A percentile compares a stretch with the other conserved stretches of the same genome.
These are phyloP conservation scores for Solanum paucissectum DNA, from an alignment of 257 asterid genomes.

Conservation along the genomic window DNA sequence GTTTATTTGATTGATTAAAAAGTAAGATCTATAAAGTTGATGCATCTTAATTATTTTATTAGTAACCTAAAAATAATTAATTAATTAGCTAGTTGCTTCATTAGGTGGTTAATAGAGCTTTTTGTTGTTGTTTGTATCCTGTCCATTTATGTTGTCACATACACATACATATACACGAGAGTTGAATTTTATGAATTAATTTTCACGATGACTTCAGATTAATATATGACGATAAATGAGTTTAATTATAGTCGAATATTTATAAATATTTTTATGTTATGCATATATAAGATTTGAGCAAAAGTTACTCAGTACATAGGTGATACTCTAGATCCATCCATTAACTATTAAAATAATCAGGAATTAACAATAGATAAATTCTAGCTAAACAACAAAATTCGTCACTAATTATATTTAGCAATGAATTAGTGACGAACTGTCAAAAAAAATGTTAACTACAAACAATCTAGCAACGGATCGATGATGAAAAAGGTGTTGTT, in stretches of 20 bases:
- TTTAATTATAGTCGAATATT: not conserved
- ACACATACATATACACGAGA: accelerated
- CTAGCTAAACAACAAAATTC: not conserved
- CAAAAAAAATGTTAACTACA: not conserved
- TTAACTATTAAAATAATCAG: not conserved
- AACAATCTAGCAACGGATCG: not conserved
- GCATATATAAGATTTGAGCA: not conserved
- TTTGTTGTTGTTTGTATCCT: not conserved
- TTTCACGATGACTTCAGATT: not conserved
- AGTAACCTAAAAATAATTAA: not conserved
- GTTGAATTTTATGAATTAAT: not conserved
- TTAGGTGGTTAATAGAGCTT: not conserved
- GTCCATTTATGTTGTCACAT: not conserved
- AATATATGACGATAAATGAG: not conserved
- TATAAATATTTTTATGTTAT: not conserved
- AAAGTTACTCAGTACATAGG: not conserved
- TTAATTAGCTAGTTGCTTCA: not conserved
- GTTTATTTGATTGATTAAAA: not conserved
- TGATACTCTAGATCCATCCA: not conserved
- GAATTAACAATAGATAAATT: not conserved
- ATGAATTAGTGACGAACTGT: too few relatives aligned
- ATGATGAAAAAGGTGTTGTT: not conserved
- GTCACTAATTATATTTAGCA: too few relatives aligned
- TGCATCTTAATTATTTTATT: not conserved
- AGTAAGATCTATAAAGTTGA: not conserved